Conservation (phyloP, 257 asterid species). For the Voacanga thouarsii region DNA sequence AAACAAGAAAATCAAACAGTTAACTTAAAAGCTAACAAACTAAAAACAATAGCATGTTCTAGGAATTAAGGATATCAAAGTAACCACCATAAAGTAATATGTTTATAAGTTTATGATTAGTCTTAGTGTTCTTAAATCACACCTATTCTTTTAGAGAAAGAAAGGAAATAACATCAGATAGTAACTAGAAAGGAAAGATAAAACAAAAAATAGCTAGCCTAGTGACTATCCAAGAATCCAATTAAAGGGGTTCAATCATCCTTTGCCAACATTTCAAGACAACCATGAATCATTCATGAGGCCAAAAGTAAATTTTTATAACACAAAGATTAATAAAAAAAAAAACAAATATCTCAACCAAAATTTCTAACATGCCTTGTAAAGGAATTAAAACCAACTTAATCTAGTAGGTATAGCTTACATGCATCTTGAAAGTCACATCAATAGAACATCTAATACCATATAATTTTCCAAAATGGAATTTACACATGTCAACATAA, state of each 20-base stretch:
- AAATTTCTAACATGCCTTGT: background rate
- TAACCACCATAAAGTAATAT: background rate
- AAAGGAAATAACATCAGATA: background rate
- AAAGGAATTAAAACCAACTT: background rate
- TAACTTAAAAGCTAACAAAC: background rate
- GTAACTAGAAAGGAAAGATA: background rate
- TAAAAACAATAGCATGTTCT: background rate
- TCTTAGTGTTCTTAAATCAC: background rate
- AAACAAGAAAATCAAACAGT: constrained; percentile 15
- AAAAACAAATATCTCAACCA: background rate
- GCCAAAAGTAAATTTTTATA: background rate
- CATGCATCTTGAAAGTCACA: background rate
- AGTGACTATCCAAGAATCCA: background rate
- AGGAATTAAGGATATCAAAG: background rate
- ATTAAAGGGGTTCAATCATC: background rate
- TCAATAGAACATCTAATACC: background rate
- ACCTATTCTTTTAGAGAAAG: background rate
- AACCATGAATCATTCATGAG: background rate
- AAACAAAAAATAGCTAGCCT: background rate
- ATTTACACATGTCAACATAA: background rate
- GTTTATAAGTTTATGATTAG: background rate
- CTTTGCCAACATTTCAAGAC: background rate
- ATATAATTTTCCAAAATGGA: background rate
- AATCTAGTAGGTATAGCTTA: background rate
- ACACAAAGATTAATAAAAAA: too few species aligned